Base-by-base conservation (phyloP, 331 rosid genomes). In the Quercus lobata region DNA sequence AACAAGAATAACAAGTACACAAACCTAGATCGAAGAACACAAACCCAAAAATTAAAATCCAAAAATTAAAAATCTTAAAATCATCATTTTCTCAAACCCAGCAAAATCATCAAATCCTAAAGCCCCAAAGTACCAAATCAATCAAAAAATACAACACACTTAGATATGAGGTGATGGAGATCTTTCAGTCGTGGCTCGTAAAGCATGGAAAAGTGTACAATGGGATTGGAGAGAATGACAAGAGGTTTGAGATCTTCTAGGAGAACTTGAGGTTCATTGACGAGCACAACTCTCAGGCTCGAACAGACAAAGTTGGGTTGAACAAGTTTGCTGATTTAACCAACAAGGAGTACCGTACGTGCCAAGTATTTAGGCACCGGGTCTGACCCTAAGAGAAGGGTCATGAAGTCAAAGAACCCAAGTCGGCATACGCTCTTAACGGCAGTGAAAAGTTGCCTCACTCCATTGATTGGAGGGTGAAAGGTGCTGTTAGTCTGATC, bases 271-370 rank as follows among this genome's bases (percentile, higher is more conserved):
- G 65, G 24, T 90, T 90, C 85, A 79, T 95, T 1, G 90, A 93
- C 3, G 89, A 91, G 0, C 99, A 93, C 24, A 93, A 95, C 71
- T 57, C 89, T 15, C 79, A 82, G 25, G 88, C 87, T 74, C 55
- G 87, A 78, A 81, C 92, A 0, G 89, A 89, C 81, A 87, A 80
- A 63, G 81, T 91, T 69, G 97, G 98, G 35, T 76, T 93, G 88
- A 96, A 89, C 76, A 86, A 78, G 34, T 93, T 96, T 57, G 97
- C 97, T 0, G 97, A 93, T 81, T 76, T 96, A 37, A 96, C 89
- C 32, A 93, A 90, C 58, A 83, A 91, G 8, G 99, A 96, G 79
- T 93, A 91, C 71, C 80, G 94, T 30, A 75, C 80, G 94, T 30
- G 76, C 82, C 71, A 81, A 21, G 84, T 88, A 82, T 55, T 78